Base-by-base conservation (phyloP, 2,329 filamentous ascomycete genomes). In the Aspergillus texensis region DNA sequence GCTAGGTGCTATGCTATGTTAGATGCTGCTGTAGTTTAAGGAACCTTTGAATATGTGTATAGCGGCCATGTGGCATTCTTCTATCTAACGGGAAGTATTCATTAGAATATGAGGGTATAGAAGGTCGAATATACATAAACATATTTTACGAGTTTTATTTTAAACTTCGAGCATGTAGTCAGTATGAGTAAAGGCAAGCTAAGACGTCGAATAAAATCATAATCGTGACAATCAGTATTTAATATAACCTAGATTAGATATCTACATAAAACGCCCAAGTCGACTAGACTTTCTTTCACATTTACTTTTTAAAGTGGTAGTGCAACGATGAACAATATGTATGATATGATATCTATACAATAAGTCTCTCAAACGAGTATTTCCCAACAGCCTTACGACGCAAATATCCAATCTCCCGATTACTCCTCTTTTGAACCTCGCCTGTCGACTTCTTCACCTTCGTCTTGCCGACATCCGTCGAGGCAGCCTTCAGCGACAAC, bases 301-400 rank as follows among this genome's bases (percentile, higher is more conserved):
- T 34, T 46, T 30, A 56, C 43, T 46, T 16, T 45, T 32, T 34
- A 24, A 28, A 53, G 11, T 16, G 34, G 14, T 8, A 16, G 14
- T 36, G 34, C 34, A 52, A 28, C 21, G 16, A 55, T n/a, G 46
- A n/a, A 55, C n/a, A 5, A 43, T 14, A 16, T 53, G 50, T 53
- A 41, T 26, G n/a, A 61, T 28, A 62, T 10, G 55, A 16, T 52
- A 59, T 60, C 59, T 84, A 92, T 71, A 93, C 81, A 58, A 85
- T 78, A 70, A 96, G 88, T 78, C 88, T 87, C 80, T 97, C 93
- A 68, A 94, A 85, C 54, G 91, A 92, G 80, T 97, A 97, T 68
- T 89, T 88, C 61, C 91, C 91, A 65, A 94, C 90, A 75, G 89
- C 89, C 80, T 91, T 91, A 74, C 91, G 92, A 73, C 91, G 87